Evolutionary conservation across 805 yeast genomes (phyloP).

Genomic region (Myxozyma nipponensis): DNA sequence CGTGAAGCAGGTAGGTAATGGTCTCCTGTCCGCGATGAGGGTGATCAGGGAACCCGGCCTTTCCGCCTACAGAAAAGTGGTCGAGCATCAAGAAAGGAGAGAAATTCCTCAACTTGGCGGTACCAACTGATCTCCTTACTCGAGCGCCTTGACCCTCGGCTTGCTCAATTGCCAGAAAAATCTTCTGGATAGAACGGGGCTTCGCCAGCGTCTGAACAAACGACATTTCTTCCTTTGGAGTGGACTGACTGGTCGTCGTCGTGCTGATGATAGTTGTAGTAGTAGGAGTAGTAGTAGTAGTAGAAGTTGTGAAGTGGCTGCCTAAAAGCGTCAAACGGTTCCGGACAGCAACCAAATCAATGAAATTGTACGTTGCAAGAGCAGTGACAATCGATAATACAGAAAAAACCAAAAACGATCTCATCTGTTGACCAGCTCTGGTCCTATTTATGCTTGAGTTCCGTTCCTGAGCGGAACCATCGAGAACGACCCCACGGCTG

Average conservation of each 20-base stretch:
- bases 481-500: too few relatives aligned
- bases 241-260: background rate
- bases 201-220: constrained; percentile 10
- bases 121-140: constrained; percentile 78
- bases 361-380: constrained; percentile 2
- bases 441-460: too few relatives aligned
- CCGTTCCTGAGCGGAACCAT: too few relatives aligned
- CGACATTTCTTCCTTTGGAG: constrained; percentile 6
- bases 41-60: constrained; percentile 74
- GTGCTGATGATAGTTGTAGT: background rate
- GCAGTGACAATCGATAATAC: constrained; percentile 10
- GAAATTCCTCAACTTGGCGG: constrained; percentile 62
- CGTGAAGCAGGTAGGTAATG: constrained; percentile 62
- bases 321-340: too few relatives aligned
- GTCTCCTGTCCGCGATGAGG: constrained; percentile 84
- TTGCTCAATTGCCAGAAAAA: constrained; percentile 60
- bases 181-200: constrained; percentile 47
- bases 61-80: constrained; percentile 61
- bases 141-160: constrained; percentile 86
- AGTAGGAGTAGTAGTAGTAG: constrained; percentile 1
- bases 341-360: background rate
- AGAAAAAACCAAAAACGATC: too few relatives aligned
- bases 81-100: constrained; percentile 80
- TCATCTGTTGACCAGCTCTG: too few relatives aligned
- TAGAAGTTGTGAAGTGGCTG: background rate